Base-by-base conservation (phyloP, 139 green algal species). In the Asterochloris erici region DNA sequence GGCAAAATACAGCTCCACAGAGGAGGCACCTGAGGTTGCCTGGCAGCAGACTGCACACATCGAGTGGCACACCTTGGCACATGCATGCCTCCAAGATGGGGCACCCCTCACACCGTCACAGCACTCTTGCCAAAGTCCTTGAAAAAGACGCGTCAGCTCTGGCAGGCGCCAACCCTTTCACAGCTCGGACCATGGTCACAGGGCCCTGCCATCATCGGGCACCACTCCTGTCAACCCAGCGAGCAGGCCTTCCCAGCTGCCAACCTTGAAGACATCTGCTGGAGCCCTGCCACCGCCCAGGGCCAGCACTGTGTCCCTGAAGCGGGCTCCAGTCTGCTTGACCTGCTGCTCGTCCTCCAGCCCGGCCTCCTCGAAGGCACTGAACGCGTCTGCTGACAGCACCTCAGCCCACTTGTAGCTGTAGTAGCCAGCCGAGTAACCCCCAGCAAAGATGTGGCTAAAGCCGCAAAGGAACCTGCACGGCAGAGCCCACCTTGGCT, bases 371-470 rank as follows among this genome's bases (percentile, higher is more conserved):
- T 99, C 96, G 89, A 99, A 99, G 0, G 96, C 96, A 1, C 83
- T 87, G 85, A 98, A 99, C 0, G 96, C 96, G 81, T 99, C 96
- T 0, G 96, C 95, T 14, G 88, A 95, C 75, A 99, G 88, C 84
- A 98, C 96, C 87, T 99, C 95, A 4, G 96, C 96, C 95, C 95
- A 99, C 90, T 96, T 93, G 84, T 93, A 93, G 81, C 70, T 84
- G 26, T 81, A 81, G 83, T 96, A 97, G 2, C 94, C 96, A 10
- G 94, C 95, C 9, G 84, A 86, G 84, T 98, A 98, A 14, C 94
- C 95, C 15, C 96, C 96, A 0, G 96, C 95, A 88, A 99, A 99
- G 86, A 99, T 99, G 91, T 99, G 96, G 23, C 74, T 82, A 86
- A 99, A 99, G 70, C 84, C 85, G 91, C 95, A 98, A 47, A 99